phyloP scores from a whole-genome alignment of 83 land plant species.

The Picea mariana region DNA sequence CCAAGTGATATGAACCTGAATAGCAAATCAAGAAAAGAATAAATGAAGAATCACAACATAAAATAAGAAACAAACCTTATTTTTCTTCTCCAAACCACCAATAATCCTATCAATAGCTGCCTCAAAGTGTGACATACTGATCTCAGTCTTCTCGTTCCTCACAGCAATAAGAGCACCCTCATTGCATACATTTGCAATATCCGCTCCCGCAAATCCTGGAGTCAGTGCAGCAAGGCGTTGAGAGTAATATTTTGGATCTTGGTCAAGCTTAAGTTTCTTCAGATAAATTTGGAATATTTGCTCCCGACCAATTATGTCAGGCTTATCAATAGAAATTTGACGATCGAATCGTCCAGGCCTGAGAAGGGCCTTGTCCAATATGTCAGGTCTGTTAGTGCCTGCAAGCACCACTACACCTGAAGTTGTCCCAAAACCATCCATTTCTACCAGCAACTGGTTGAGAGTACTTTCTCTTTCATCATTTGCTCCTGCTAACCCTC shows the following conservation, averaged over 20 bases:
- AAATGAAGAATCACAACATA: too few relatives aligned
- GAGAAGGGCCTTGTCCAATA: slow-evolving; percentile 79
- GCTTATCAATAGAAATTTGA: slow-evolving; percentile 78
- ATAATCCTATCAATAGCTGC: slow-evolving; percentile 81
- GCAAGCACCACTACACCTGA: slow-evolving; percentile 83
- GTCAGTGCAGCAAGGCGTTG: slow-evolving; percentile 82
- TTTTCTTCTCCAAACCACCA: slow-evolving; percentile 87
- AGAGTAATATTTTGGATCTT: slow-evolving; percentile 66
- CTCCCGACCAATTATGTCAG: slow-evolving; percentile 78
- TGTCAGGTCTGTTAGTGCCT: slow-evolving; percentile 81
- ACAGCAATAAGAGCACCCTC: slow-evolving; percentile 89
- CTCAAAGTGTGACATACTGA: slow-evolving; percentile 77
- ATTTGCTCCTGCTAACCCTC: slow-evolving; percentile 64
- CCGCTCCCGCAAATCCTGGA: slow-evolving; percentile 92
- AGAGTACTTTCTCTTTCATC: slow-evolving; percentile 87
- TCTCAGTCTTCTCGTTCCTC: slow-evolving; percentile 47
- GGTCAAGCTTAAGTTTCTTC: slow-evolving; percentile 73
- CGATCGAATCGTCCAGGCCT: slow-evolving; percentile 86
- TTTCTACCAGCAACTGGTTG: slow-evolving; percentile 80
- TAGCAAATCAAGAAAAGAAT: too few relatives aligned
- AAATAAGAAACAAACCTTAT: too few relatives aligned
- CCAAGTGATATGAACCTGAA: too few relatives aligned
- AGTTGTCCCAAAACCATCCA: slow-evolving; percentile 89
- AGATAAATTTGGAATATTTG: slow-evolving; percentile 77
- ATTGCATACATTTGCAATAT: slow-evolving; percentile 88